Conservation (phyloP, 1,284 basidiomycete species). For the Cutaneotrichosporon sp. region DNA sequence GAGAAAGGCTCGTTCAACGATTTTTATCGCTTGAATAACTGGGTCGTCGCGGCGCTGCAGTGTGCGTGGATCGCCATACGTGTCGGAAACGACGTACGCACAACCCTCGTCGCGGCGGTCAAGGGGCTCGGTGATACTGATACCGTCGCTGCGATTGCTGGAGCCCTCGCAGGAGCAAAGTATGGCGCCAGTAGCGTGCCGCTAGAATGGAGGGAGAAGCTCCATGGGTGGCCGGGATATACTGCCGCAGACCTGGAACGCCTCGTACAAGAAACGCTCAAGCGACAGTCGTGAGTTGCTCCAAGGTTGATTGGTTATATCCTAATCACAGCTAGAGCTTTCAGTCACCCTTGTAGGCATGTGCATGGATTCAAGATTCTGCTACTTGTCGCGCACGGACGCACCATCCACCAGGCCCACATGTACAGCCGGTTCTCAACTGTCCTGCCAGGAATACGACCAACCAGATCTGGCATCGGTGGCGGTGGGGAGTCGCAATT, state of each 20-base stretch:
- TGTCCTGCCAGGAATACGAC: too few species aligned
- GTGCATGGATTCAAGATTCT: neutral
- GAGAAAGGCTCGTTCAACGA: neutral
- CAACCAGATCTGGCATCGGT: too few species aligned
- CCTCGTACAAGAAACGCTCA: neutral
- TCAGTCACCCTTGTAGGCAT: slow-evolving; percentile 59
- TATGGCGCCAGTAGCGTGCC: slow-evolving; percentile 12
- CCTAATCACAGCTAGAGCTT: too few species aligned
- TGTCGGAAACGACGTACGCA: neutral
- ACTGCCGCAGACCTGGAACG: neutral
- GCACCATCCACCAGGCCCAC: too few species aligned
- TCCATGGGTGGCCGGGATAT: slow-evolving; percentile 11
- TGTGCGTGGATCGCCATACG: slow-evolving; percentile 5
- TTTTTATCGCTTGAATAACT: neutral
- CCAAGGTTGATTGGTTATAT: too few species aligned
- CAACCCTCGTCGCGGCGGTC: slow-evolving; percentile 7
- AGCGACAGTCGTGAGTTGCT: slow-evolving; percentile 44
- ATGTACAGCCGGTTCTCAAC: too few species aligned
- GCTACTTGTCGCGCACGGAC: too few species aligned
- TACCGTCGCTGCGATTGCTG: slow-evolving; percentile 14
- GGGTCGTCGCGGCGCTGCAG: slow-evolving; percentile 14
- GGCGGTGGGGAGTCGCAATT: too few species aligned
- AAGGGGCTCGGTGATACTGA: slow-evolving; percentile 11
- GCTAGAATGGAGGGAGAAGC: slow-evolving; percentile 4
- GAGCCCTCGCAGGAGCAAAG: slow-evolving; percentile 2